Conservation (phyloP, 208 protist genomes). For the Sergeia podlipaevii region DNA sequence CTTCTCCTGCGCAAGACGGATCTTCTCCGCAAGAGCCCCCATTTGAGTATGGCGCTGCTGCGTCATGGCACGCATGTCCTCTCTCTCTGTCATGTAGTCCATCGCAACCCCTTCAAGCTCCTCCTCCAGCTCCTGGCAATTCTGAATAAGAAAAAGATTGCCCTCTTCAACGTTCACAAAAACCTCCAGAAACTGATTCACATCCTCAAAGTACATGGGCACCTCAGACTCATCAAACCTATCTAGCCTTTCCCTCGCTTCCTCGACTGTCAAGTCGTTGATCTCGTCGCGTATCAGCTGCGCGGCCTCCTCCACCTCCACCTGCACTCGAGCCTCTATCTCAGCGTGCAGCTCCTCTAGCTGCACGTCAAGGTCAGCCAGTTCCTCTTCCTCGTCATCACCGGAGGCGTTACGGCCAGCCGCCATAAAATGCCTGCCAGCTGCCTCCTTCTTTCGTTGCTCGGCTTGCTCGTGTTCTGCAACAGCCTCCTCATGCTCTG, state of each 20-base stretch:
- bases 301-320: slow-evolving; percentile 24
- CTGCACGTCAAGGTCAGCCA: slow-evolving; percentile 35
- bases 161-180: slow-evolving; percentile 95
- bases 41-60: slow-evolving; percentile 86
- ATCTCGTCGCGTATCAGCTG: slow-evolving; percentile 48
- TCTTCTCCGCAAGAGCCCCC: slow-evolving; percentile 62
- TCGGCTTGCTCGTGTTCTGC: slow-evolving; percentile 11
- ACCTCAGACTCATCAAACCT: slow-evolving; percentile 68
- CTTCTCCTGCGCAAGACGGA: slow-evolving; percentile 72
- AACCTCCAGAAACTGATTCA: slow-evolving; percentile 92
- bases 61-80: slow-evolving; percentile 86
- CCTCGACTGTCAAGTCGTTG: slow-evolving; percentile 38
- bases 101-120: slow-evolving; percentile 90
- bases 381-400: background rate
- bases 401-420: background rate
- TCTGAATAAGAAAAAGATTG: slow-evolving; percentile 97
- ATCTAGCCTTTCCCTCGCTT: slow-evolving; percentile 54
- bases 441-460: slow-evolving; percentile 7
- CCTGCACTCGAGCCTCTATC: slow-evolving; percentile 51
- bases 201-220: slow-evolving; percentile 91
- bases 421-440: slow-evolving; percentile 8
- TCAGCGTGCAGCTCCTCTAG: slow-evolving; percentile 43
- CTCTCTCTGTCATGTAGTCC: slow-evolving; percentile 76
- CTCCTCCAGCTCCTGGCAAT: slow-evolving; percentile 94
- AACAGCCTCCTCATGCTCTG: slow-evolving; percentile 11